phyloP scores from a whole-genome alignment of 164 flowering plant genomes.

The Vitis vinifera region ASM3070453v1 NC_081805.1:26235001-26235500 shows the following conservation, averaged over 20 bases:
- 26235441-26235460: background rate
- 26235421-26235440: constrained; percentile 28
- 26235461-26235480: constrained; percentile 46
- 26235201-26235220: constrained; percentile 10
- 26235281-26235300: constrained; percentile 83
- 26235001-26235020: background rate
- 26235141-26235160: background rate
- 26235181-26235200: constrained; percentile 30
- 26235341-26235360: constrained; percentile 37
- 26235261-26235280: constrained; percentile 72
- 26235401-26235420: constrained; percentile 22
- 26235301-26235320: constrained; percentile 68
- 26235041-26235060: background rate
- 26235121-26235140: constrained; percentile 4
- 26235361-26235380: background rate
- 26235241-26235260: constrained; percentile 81
- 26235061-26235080: no score
- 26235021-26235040: constrained; percentile 5
- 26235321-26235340: constrained; percentile 82
- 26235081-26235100: background rate
- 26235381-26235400: background rate
- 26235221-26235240: constrained; percentile 34
- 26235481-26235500: constrained; percentile 63
- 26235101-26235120: background rate
- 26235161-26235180: constrained; percentile 4